Percentiles rank a stretch among this genome's conserved stretches.
Conservation (phyloP, 306 rosid genomes). For the Fragaria iinumae region DNA sequence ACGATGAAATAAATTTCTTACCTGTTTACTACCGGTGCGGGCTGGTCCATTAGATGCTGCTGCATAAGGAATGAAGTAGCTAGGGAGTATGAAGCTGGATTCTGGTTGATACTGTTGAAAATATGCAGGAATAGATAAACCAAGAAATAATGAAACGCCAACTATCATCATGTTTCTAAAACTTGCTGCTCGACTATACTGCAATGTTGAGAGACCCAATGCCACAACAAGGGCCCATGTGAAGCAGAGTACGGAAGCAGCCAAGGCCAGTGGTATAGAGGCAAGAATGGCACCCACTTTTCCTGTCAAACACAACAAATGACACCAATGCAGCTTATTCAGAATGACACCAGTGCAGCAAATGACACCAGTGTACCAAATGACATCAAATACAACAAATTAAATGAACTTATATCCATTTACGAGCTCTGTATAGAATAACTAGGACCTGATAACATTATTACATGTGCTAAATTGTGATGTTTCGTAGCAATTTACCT, state of each 20-base stretch:
- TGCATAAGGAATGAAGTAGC: slow-evolving; percentile 78
- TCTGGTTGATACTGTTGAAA: slow-evolving; percentile 82
- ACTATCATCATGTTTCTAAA: slow-evolving; percentile 77
- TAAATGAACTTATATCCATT: neutral
- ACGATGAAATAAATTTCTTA: slow-evolving; percentile 24
- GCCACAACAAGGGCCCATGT: slow-evolving; percentile 84
- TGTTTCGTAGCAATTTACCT: slow-evolving; percentile 45
- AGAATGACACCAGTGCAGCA: neutral
- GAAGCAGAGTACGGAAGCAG: slow-evolving; percentile 84
- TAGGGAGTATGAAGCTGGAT: slow-evolving; percentile 67
- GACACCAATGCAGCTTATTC: neutral
- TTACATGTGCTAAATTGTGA: neutral
- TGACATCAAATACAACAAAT: neutral
- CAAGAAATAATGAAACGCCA: slow-evolving; percentile 84
- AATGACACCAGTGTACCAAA: neutral
- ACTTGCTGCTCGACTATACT: slow-evolving; percentile 67
- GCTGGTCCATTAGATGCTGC: slow-evolving; percentile 93
- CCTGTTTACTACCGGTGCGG: slow-evolving; percentile 60
- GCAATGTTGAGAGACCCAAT: slow-evolving; percentile 75
- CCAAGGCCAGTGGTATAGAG: slow-evolving; percentile 85
- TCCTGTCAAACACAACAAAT: slow-evolving; percentile 40
- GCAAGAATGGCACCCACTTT: slow-evolving; percentile 98
- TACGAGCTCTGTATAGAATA: neutral
- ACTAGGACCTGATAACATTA: neutral
- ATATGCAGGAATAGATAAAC: slow-evolving; percentile 90